Evolutionary conservation across 192 early-diverging fungal genomes (phyloP), one percentile per base, ranked within the genome.

Genomic region (Coemansia sp.): DNA sequence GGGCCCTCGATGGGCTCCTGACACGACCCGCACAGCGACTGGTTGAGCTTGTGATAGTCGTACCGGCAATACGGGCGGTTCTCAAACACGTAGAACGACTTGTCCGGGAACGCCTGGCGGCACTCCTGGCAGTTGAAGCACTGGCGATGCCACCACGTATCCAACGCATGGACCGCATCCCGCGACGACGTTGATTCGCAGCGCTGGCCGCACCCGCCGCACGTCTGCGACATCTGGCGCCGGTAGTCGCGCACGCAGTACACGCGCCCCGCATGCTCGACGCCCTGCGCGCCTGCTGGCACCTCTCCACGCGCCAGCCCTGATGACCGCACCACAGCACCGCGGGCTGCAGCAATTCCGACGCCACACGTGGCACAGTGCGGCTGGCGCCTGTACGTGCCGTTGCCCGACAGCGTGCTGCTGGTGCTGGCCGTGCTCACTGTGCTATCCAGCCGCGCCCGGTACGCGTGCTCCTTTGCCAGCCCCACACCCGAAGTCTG

Each of bases 21-120:
- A 59, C 90, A 95, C 11, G 70, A 62, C 45, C 79, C 82, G 60
- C 93, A 95, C 23, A 95, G 80, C 19, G 90, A 92, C 46, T 84
- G 84, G 61, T 91, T 92, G 49, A 86, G 70, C 78, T 85, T 81
- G 53, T 95, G 91, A 60, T 92, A 95, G 75, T 93, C 89, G 25
- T 87, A 79, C 47, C 82, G 74, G 68, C 92, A 94, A 65, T 90
- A 89, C 42, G 91, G 93, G 29, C 79, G 75, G 64, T 89, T 81
- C 1, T 90, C 85, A 64, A 84, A 84, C n/a, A 95, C 93, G 64
- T 93, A 95, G 58, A 95, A 95, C 43, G 70, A 75, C 54, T 78
- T 75, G 62, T 79, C 73, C 17, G 76, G 80, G 29, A 93, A 85
- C 22, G 82, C 70, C 54, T 83, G 76, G 26, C 82, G 72, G 64